Evolutionary conservation across 2,329 filamentous ascomycete genomes (phyloP).

Genomic region (Botryosphaeria dothidea): DNA sequence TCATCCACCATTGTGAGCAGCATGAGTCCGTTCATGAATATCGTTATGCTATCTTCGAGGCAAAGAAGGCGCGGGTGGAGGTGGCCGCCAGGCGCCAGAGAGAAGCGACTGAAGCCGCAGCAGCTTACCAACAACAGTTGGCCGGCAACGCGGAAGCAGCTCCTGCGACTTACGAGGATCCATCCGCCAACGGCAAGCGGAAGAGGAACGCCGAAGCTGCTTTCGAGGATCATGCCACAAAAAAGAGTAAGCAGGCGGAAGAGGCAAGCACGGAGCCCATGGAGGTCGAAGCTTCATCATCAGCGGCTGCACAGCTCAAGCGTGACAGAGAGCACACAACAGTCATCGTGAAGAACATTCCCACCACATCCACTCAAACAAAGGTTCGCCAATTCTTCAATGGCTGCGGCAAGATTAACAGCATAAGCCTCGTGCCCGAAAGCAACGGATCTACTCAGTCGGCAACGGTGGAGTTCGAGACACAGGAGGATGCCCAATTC

Average conservation of each 20-base stretch:
- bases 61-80: constrained; percentile 66
- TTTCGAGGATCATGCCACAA: constrained; percentile 57
- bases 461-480: constrained; percentile 83
- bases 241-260: constrained; percentile 62
- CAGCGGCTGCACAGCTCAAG: constrained; percentile 24
- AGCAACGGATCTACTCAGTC: constrained; percentile 55
- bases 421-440: constrained; percentile 68
- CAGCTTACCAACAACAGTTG: constrained; percentile 30
- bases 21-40: constrained; percentile 79
- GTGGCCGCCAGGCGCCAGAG: constrained; percentile 65
- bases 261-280: constrained; percentile 21
- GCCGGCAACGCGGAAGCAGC: constrained; percentile 24
- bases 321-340: constrained; percentile 90
- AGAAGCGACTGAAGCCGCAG: constrained; percentile 64
- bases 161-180: constrained; percentile 25
- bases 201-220: constrained; percentile 68
- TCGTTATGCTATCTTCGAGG: constrained; percentile 70
- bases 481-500: constrained; percentile 75
- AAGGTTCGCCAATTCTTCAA: constrained; percentile 87
- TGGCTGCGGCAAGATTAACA: constrained; percentile 83
- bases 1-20: constrained; percentile 80
- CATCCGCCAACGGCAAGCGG: constrained; percentile 58
- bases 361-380: constrained; percentile 66
- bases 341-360: constrained; percentile 77
- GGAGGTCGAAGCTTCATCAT: constrained; percentile 20